phyloP scores from a whole-genome alignment of 2,329 filamentous ascomycete genomes.

The Hymenoscyphus repandus region DNA sequence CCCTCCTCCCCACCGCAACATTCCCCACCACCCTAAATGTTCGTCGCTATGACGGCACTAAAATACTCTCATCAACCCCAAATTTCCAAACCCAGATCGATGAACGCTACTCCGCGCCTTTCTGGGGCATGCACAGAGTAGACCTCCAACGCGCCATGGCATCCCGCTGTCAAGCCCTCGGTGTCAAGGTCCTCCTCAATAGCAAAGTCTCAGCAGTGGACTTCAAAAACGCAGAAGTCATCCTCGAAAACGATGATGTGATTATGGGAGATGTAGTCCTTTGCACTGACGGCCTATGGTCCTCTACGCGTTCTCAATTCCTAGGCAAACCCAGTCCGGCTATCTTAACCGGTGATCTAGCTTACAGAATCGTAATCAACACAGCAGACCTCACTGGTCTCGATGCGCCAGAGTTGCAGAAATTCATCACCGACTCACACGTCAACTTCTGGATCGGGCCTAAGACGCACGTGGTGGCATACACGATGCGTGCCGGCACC shows the following conservation, averaged over 20 bases:
- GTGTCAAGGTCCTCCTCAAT: constrained; percentile 35
- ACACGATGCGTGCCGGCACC: constrained; percentile 52
- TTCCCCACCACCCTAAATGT: constrained; percentile 44
- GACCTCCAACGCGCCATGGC: constrained; percentile 43
- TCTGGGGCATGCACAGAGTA: constrained; percentile 44
- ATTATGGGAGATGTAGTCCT: constrained; percentile 52
- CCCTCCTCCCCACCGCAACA: constrained; percentile 25
- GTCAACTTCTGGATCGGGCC: constrained; percentile 62
- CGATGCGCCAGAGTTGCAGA: constrained; percentile 39
- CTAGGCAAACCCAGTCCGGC: constrained; percentile 43
- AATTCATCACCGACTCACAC: constrained; percentile 46
- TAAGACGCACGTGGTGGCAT: constrained; percentile 55
- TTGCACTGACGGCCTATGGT: constrained; percentile 61
- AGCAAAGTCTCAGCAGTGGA: constrained; percentile 32
- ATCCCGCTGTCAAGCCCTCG: constrained; percentile 34
- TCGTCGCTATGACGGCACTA: constrained; percentile 45
- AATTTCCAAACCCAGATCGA: constrained; percentile 24
- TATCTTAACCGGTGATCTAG: constrained; percentile 57
- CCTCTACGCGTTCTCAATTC: constrained; percentile 46
- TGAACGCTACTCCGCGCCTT: constrained; percentile 25
- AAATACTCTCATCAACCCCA: constrained; percentile 25
- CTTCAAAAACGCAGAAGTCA: constrained; percentile 19
- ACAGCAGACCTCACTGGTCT: constrained; percentile 47
- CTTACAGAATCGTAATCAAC: constrained; percentile 55
- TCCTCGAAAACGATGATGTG: constrained; percentile 23